These are phyloP conservation scores for Hymenoscyphus fructigenus DNA, from an alignment of 2,329 filamentous ascomycete species.

Conservation along the genomic window DNA sequence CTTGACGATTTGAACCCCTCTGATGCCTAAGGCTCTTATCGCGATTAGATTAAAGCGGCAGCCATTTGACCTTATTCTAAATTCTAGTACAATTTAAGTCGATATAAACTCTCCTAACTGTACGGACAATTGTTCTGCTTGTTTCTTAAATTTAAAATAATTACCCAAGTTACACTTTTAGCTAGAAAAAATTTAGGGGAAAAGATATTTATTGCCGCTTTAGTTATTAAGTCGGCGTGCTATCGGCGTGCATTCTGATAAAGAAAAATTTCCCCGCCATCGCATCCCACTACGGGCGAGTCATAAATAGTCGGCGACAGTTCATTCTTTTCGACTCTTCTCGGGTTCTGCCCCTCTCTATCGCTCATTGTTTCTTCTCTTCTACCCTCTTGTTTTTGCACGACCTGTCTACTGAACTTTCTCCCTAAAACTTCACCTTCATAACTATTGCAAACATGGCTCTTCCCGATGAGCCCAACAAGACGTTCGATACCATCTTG, in stretches of 20 bases:
- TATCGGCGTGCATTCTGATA: conserved; percentile 1
- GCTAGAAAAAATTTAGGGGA: too few species aligned
- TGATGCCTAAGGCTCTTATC: background rate
- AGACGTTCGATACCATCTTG: conserved; percentile 56
- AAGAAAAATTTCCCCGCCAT: conserved; percentile 6
- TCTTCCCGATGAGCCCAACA: conserved; percentile 30
- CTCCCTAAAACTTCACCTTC: background rate
- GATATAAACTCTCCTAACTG: too few species aligned
- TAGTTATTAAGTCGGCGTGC: too few species aligned
- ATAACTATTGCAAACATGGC: conserved; percentile 21
- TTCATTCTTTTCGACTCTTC: background rate
- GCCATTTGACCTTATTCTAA: too few species aligned
- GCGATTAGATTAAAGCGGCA: background rate
- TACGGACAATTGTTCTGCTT: too few species aligned
- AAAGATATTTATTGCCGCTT: too few species aligned
- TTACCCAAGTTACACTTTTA: too few species aligned
- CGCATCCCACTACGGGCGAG: background rate
- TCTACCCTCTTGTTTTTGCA: background rate
- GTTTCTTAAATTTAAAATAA: too few species aligned
- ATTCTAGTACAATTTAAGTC: too few species aligned
- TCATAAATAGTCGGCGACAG: background rate
- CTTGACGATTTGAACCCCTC: background rate
- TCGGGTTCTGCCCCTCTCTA: background rate
- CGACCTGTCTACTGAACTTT: background rate
- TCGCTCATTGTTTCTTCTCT: background rate